phyloP scores from a whole-genome alignment of 176 grass and related monocot genomes.

The Zizania latifolia region DNA sequence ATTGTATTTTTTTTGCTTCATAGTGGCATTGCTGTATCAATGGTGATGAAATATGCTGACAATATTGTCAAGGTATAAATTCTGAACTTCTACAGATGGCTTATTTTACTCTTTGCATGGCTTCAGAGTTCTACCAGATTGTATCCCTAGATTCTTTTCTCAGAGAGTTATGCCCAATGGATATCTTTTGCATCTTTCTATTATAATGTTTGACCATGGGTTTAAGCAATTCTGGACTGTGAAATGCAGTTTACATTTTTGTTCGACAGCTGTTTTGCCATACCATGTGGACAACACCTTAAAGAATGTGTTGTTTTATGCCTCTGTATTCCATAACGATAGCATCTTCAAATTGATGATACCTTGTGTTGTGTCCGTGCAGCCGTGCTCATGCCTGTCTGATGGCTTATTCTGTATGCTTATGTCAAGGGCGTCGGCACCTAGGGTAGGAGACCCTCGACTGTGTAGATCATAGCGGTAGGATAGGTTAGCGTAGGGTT shows the following conservation, averaged over 20 bases:
- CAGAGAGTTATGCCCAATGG: no score
- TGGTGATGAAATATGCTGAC: conserved; percentile 86
- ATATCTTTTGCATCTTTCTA: no score
- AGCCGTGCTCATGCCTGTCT: not conserved
- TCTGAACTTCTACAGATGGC: not conserved
- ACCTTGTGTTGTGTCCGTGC: not conserved
- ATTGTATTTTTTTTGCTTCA: conserved; percentile 23
- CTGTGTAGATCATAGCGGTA: no score
- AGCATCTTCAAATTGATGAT: not conserved
- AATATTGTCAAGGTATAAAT: conserved; percentile 69
- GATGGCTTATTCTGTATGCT: not conserved
- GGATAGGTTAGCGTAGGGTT: no score
- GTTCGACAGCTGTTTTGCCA: not conserved
- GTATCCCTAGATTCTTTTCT: not conserved
- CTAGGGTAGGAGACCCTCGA: no score
- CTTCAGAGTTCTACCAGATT: not conserved
- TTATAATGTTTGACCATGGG: no score
- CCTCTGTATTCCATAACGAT: not conserved
- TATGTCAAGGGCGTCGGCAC: no score
- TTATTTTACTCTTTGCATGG: not conserved
- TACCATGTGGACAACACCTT: not conserved
- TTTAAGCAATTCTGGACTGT: no score
- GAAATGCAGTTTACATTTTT: no score
- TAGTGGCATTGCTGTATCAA: conserved; percentile 84
- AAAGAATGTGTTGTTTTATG: not conserved